Evolutionary conservation across 306 rosid species (phyloP), one percentile per base, ranked within the genome.

Genomic region (Trichosanthes truncata): DNA sequence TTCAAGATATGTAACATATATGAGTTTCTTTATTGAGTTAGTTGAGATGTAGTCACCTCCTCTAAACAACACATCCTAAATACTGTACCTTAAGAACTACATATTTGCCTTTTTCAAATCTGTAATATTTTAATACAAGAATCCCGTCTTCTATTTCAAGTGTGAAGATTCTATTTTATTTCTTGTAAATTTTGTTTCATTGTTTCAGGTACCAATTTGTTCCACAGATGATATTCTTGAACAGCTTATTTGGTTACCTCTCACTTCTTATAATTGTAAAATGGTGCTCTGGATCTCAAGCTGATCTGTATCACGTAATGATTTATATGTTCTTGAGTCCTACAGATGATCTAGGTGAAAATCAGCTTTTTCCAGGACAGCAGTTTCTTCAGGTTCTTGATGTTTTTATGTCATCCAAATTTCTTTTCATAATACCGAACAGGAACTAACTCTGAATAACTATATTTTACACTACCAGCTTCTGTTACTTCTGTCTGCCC

Each of bases 301-400:
- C 97, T 80, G 97, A 93, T 88, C 86, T 93, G 84, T 93, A 93
- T 84, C 96, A 93, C 68, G 66, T 88, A 80, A 79, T 91, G 98
- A 93, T 93, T 82, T 93, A 93, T 84, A 91, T 93, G 97, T 91
- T 93, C 85, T 84, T 91, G 78, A 93, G 98, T 82, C 98, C 98
- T 8, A 77, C 89, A 13, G 97, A 93, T 53, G 93, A 93, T 62
- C 81, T 93, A 61, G 98, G 95, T 5, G 95, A 91, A 79, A 93
- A 93, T 80, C 90, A 93, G 85, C 98, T 93, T 76, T 93, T 93
- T 79, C 74, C 26, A 62, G 98, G 98, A 35, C 98, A 91, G 91
- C 88, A 82, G 78, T 79, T 81, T 49, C 45, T 91, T 79, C 98
- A 93, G 97, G 97, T 90, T 55, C 62, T 79, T 46, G 73, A 80